phyloP scores from a whole-genome alignment of 139 green algal genomes.

The Chlamydomonas schloesseri region DNA sequence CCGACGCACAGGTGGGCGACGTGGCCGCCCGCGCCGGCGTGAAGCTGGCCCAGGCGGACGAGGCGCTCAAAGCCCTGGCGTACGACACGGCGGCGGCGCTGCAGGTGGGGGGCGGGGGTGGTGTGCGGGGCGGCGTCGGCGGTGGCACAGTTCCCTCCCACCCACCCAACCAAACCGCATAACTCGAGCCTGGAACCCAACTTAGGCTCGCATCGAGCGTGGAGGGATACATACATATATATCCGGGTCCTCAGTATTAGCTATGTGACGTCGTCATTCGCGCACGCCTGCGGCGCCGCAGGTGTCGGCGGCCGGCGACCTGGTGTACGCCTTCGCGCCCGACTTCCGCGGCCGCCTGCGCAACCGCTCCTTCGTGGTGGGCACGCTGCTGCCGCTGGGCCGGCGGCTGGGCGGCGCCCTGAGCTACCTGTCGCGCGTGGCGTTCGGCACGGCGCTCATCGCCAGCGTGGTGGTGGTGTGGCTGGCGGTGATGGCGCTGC shows the following conservation, averaged over 20 bases:
- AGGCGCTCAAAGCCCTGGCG: conserved; percentile 87
- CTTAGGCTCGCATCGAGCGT: no score
- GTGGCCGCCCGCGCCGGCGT: conserved; percentile 76
- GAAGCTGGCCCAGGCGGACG: conserved; percentile 76
- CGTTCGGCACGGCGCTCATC: conserved; percentile 92
- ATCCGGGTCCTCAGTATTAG: no score
- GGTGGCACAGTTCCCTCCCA: no score
- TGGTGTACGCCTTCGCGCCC: conserved; percentile 87
- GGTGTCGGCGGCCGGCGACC: conserved; percentile 89
- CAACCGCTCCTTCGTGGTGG: conserved; percentile 72
- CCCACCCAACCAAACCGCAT: no score
- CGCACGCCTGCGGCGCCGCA: conserved; percentile 51
- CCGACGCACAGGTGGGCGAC: conserved; percentile 67
- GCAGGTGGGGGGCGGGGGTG: conserved; percentile 61
- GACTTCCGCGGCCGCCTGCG: conserved; percentile 75
- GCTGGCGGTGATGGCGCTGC: conserved; percentile 78
- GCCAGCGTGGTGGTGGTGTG: conserved; percentile 84
- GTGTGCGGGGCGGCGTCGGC: background rate
- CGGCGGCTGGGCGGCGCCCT: conserved; percentile 17
- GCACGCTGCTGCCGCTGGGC: conserved; percentile 72
- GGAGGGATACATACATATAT: no score
- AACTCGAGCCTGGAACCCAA: no score
- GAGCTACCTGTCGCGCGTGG: conserved; percentile 51
- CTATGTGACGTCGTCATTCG: no score
- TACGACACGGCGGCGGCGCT: conserved; percentile 82